Evolutionary conservation across 2,329 filamentous ascomycete genomes (phyloP).

Genomic region (Curvularia hawaiiensis): DNA sequence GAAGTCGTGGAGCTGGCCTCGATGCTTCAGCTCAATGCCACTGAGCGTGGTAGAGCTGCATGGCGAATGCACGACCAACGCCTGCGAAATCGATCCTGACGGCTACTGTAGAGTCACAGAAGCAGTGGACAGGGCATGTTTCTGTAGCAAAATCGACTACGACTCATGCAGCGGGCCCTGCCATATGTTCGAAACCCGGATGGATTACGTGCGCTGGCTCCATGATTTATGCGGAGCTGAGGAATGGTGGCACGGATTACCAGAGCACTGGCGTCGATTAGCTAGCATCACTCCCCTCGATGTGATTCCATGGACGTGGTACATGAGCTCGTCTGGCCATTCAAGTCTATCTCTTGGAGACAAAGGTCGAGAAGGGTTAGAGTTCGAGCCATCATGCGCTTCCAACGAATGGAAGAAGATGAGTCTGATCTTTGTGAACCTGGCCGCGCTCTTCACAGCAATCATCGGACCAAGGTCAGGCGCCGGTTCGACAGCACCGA

Average conservation of each 20-base stretch:
- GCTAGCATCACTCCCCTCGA: slow-evolving; percentile 29
- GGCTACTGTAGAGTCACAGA: slow-evolving; percentile 39
- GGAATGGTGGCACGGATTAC: slow-evolving; percentile 39
- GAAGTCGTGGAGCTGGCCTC: slow-evolving; percentile 39
- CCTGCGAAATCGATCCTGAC: slow-evolving; percentile 35
- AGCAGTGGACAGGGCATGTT: slow-evolving; percentile 36
- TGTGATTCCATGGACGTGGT: slow-evolving; percentile 44
- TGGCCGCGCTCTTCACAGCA: slow-evolving; percentile 23
- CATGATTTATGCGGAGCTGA: slow-evolving; percentile 36
- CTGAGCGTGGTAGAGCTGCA: slow-evolving; percentile 23
- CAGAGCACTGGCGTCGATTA: slow-evolving; percentile 36
- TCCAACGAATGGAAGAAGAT: slow-evolving; percentile 32
- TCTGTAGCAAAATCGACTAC: slow-evolving; percentile 38
- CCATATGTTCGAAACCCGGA: slow-evolving; percentile 39
- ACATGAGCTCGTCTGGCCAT: slow-evolving; percentile 20
- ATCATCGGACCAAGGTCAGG: slow-evolving; percentile 13
- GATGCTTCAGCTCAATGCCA: slow-evolving; percentile 30
- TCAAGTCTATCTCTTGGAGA: slow-evolving; percentile 3
- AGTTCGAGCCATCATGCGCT: slow-evolving; percentile 18
- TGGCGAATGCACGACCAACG: slow-evolving; percentile 37
- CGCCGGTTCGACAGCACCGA: not conserved
- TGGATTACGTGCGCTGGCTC: slow-evolving; percentile 42
- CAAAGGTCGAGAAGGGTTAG: not conserved
- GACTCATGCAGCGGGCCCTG: slow-evolving; percentile 35
- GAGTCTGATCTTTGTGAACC: slow-evolving; percentile 30